Evolutionary conservation across 306 rosid species (phyloP), one percentile per base, ranked within the genome.

Genomic region (Erythrophleum fordii): DNA sequence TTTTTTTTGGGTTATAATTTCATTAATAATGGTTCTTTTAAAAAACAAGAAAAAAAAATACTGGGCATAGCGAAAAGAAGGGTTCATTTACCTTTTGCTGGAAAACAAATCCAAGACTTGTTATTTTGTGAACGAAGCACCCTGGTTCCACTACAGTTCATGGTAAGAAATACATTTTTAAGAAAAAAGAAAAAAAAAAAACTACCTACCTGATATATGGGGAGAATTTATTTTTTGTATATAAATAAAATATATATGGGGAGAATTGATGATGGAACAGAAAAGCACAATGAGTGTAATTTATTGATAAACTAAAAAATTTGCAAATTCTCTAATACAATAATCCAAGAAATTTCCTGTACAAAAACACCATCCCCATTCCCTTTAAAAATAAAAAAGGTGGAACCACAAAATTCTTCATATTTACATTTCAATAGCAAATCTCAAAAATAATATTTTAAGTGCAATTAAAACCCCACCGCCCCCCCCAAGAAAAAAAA

Each of bases 271-370:
- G 55, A 35, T 45, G 37, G 61, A 62, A 76, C 49, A 46, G 52
- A 49, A 79, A 70, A 60, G 80, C 66, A 83, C 60, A 83, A 46
- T 77, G 86, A 72, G 59, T 82, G 85, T 80, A 78, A 84, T 81
- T 90, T 92, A 89, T 89, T 88, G 72, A 91, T 85, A 76, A 73
- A 72, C 74, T 73, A 85, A 81, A 84, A 84, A 81, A 84, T 46
- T 82, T 69, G 84, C 81, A 67, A 66, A 85, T 86, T 39, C 79
- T 76, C 85, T 77, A 83, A 79, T 85, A 82, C 91, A 91, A 86
- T 87, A 87, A 87, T 88, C 84, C 81, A 81, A 87, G 90, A 86
- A 85, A 84, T 87, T 87, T 77, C 84, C 92, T 94, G 76, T 94
- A 92, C 98, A 91, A 62, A 64, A 79, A 81, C 73, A 85, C 81